Evolutionary conservation across 495 filamentous ascomycete genomes (phyloP).

Genomic region (Penicillium taxi): DNA sequence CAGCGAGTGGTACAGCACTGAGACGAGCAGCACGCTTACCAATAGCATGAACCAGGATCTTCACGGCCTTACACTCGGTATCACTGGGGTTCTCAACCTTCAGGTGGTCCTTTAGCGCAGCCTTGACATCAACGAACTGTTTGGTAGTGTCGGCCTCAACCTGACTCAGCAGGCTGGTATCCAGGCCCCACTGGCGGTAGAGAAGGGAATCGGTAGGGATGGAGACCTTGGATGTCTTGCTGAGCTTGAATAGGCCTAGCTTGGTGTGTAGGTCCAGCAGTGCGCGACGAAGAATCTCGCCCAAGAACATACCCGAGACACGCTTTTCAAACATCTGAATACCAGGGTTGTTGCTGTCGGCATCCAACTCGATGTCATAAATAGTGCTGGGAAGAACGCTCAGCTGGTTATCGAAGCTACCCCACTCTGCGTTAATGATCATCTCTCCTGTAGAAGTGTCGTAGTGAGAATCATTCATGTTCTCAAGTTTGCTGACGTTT

Average conservation of each 20-base stretch:
- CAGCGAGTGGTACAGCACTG: slow-evolving; percentile 75
- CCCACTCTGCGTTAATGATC: slow-evolving; percentile 99
- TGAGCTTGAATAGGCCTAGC: slow-evolving; percentile 60
- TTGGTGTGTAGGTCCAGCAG: slow-evolving; percentile 56
- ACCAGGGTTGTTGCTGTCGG: slow-evolving; percentile 79
- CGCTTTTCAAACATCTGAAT: slow-evolving; percentile 99
- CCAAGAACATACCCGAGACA: slow-evolving; percentile 95
- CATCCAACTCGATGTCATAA: slow-evolving; percentile 75
- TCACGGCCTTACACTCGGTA: slow-evolving; percentile 78
- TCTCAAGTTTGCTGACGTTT: slow-evolving; percentile 40
- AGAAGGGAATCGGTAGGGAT: slow-evolving; percentile 56
- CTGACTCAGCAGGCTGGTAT: slow-evolving; percentile 76
- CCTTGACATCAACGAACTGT: slow-evolving; percentile 56
- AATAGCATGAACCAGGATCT: slow-evolving; percentile 70
- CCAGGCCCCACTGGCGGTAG: slow-evolving; percentile 80
- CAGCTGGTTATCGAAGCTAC: slow-evolving; percentile 91
- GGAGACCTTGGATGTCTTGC: slow-evolving; percentile 60
- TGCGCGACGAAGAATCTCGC: slow-evolving; percentile 80
- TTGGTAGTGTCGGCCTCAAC: slow-evolving; percentile 65
- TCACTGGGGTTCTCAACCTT: slow-evolving; percentile 59
- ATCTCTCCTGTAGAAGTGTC: slow-evolving; percentile 83
- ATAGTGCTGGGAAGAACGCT: slow-evolving; percentile 75
- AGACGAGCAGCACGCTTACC: slow-evolving; percentile 85
- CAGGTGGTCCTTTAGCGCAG: slow-evolving; percentile 66
- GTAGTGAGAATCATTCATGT: slow-evolving; percentile 48